Evolutionary conservation across 1,284 basidiomycete species (phyloP).

Genomic region (Sutorius eximius): DNA sequence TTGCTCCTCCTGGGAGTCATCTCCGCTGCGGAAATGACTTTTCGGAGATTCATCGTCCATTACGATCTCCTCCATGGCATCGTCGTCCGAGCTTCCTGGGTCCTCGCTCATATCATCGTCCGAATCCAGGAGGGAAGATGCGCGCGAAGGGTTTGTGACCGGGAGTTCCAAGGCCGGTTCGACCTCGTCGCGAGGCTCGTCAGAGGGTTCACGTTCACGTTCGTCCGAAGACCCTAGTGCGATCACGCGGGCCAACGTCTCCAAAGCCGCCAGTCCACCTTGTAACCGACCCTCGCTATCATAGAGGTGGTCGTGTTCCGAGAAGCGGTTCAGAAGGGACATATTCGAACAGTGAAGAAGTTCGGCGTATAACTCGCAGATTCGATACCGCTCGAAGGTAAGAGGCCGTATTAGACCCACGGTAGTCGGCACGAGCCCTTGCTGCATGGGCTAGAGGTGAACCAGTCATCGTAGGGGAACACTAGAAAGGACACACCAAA

Average conservation of each 20-base stretch:
- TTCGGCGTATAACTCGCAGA: constrained; percentile 97
- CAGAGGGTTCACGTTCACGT: constrained; percentile 53
- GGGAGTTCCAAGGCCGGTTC: constrained; percentile 75
- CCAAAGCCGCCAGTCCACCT: constrained; percentile 78
- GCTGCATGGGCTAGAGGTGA: constrained; percentile 37
- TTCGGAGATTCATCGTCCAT: constrained; percentile 60
- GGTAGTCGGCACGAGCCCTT: constrained; percentile 69
- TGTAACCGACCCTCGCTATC: constrained; percentile 76
- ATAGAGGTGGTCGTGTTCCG: constrained; percentile 73
- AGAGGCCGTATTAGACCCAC: constrained; percentile 75
- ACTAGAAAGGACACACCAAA: constrained; percentile 49
- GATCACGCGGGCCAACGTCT: constrained; percentile 81
- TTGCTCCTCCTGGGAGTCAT: constrained; percentile 26
- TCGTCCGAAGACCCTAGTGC: constrained; percentile 58
- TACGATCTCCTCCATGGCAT: constrained; percentile 74
- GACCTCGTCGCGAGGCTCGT: constrained; percentile 59
- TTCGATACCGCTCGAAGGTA: constrained; percentile 95
- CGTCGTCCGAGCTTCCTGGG: constrained; percentile 70
- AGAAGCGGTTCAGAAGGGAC: constrained; percentile 86
- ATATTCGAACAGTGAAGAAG: constrained; percentile 98
- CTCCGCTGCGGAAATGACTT: constrained; percentile 23
- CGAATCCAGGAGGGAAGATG: constrained; percentile 61
- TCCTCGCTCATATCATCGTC: constrained; percentile 77
- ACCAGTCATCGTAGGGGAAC: constrained; percentile 3
- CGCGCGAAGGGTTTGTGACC: constrained; percentile 56